Evolutionary conservation across 805 yeast species (phyloP).

Genomic region (Brettanomyces nanus): DNA sequence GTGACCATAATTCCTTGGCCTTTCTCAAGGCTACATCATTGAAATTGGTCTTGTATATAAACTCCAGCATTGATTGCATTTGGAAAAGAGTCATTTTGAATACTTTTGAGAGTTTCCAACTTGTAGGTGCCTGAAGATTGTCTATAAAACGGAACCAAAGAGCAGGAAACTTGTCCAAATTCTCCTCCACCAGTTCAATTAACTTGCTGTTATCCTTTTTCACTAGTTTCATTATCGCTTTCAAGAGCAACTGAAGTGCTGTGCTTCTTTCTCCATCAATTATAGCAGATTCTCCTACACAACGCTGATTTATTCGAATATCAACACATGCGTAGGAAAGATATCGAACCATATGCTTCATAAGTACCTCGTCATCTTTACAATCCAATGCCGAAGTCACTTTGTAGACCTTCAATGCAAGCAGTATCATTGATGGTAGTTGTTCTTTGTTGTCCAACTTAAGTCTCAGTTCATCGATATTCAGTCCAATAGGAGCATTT

Average conservation of each 20-base stretch:
- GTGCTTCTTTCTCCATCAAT: not conserved
- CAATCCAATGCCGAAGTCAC: not conserved
- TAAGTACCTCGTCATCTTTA: not conserved
- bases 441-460: not conserved
- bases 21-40: not conserved
- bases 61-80: not conserved
- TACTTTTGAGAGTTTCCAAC: not conserved
- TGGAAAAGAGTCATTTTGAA: not conserved
- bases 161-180: not conserved
- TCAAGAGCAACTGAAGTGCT: not conserved
- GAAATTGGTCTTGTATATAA: not conserved
- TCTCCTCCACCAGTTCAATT: not conserved
- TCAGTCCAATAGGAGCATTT: too few species aligned
- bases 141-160: slow-evolving; percentile 10
- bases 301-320: not conserved
- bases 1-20: not conserved
- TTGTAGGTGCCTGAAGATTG: not conserved
- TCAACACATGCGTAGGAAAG: not conserved
- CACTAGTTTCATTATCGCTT: not conserved
- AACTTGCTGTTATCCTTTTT: not conserved
- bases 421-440: not conserved
- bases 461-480: not conserved
- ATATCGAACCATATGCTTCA: not conserved
- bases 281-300: not conserved
- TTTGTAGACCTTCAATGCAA: not conserved